Evolutionary conservation across 2,329 filamentous ascomycete genomes (phyloP).

Genomic region (Monilinia polystroma): DNA sequence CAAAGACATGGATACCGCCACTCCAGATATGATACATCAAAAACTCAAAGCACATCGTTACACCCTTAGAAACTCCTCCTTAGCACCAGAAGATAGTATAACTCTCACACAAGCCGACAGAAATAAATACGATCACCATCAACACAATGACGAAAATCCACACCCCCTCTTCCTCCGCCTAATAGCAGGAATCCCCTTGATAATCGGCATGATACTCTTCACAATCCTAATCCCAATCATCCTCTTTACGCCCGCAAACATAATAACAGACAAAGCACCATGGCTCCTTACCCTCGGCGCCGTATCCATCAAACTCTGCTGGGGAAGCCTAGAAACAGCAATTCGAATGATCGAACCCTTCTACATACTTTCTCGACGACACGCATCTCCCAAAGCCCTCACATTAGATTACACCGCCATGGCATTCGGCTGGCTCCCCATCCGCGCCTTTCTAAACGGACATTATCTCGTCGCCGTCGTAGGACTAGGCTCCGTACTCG

Average conservation of each 20-base stretch:
- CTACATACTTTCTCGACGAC: slow-evolving; percentile 64
- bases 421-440: slow-evolving; percentile 64
- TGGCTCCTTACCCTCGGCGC: slow-evolving; percentile 66
- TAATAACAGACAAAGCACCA: slow-evolving; percentile 59
- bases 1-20: slow-evolving; percentile 66
- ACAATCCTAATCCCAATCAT: slow-evolving; percentile 58
- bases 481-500: slow-evolving; percentile 67
- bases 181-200: slow-evolving; percentile 58
- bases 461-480: slow-evolving; percentile 67
- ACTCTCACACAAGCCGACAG: slow-evolving; percentile 45
- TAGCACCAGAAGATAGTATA: slow-evolving; percentile 61
- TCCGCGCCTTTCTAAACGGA: slow-evolving; percentile 60
- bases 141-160: slow-evolving; percentile 56
- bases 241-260: slow-evolving; percentile 55
- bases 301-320: slow-evolving; percentile 65
- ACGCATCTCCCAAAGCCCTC: slow-evolving; percentile 63
- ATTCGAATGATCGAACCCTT: slow-evolving; percentile 75
- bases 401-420: slow-evolving; percentile 72
- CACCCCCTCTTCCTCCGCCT: slow-evolving; percentile 68
- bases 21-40: slow-evolving; percentile 64
- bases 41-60: slow-evolving; percentile 66
- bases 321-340: slow-evolving; percentile 66
- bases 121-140: slow-evolving; percentile 50
- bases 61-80: slow-evolving; percentile 66
- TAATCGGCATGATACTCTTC: slow-evolving; percentile 57